Base-by-base conservation (phyloP, 2,329 filamentous ascomycete species). In the Aspergillus ustus region DNA sequence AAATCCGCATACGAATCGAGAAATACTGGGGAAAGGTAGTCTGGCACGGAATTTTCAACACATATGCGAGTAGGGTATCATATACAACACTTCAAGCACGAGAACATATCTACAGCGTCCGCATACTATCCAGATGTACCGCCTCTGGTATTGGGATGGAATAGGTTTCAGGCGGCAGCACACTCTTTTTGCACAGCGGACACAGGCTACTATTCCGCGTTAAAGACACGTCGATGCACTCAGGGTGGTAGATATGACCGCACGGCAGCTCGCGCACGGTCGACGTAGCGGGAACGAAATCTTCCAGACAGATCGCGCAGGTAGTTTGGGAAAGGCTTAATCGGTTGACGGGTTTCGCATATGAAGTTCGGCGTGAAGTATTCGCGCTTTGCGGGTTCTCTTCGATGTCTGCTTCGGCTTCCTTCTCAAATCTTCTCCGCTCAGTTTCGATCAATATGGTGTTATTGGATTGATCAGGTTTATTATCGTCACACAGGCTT, bases 221-320 rank as follows among this genome's bases (percentile, higher is more conserved):
- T 13, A 98, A 82, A 70, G 95, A 97, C 22, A 89, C 85, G 72
- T 98, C 93, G 66, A 98, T 93, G 72, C 95, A 99, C 66, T 91
- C 89, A 0, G 91, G 90, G 67, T 99, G 94, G 76, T 93, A 99
- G 60, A 98, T 94, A 74, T 99, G 95, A 0, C 90, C 88, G 69
- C 95, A 99, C 0, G 92, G 88, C 2, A 98, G 82, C 76, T 97
- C 91, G 59, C 93, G 90, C 59, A 98, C 93, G 20, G 88, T 85
- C 0, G 91, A 90, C 19, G 83, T 78, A 43, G 86, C 85, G 17
- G 87, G 84, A 29, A 90, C 84, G 71, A 92, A 98, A 62, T 91
- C 87, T 58, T 92, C 91, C 1, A 96, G 83, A 72, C 95, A 99
- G 57, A 98, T 97, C n/a, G 91, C 87, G 73, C 95, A 98, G 2